Percentiles rank a stretch among this genome's conserved stretches.
These are phyloP conservation scores for Hyphodiscus hymeniophilus DNA, from an alignment of 495 filamentous ascomycete genomes.

Conservation along the genomic window DNA sequence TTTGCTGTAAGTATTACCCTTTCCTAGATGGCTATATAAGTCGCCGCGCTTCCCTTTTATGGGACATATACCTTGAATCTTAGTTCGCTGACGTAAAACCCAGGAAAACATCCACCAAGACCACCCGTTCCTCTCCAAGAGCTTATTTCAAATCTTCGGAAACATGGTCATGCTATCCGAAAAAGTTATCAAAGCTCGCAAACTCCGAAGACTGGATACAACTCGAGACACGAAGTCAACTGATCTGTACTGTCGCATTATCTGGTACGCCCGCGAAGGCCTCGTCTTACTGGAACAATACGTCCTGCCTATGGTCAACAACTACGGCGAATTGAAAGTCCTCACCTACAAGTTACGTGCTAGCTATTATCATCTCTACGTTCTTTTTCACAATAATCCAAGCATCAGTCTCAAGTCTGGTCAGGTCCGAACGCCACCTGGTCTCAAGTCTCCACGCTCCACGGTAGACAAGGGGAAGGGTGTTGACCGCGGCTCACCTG, in stretches of 20 bases:
- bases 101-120: constrained; percentile 54
- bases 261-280: constrained; percentile 92
- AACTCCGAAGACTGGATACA: constrained; percentile 74
- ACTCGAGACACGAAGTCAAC: constrained; percentile 73
- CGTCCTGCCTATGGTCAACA: constrained; percentile 68
- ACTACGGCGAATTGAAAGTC: constrained; percentile 70
- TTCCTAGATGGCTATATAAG: no score
- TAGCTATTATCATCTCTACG: constrained; percentile 93
- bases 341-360: constrained; percentile 86
- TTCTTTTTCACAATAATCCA: constrained; percentile 80
- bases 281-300: constrained; percentile 78
- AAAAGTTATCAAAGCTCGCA: constrained; percentile 75
- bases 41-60: no score
- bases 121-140: constrained; percentile 67
- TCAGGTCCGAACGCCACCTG: constrained; percentile 22
- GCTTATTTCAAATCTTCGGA: constrained; percentile 84
- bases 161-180: constrained; percentile 81
- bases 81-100: no score
- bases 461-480: constrained; percentile 24
- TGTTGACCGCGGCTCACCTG: constrained; percentile 14
- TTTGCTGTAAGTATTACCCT: constrained; percentile 42
- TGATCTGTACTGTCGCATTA: constrained; percentile 82
- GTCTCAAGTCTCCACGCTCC: constrained; percentile 20
- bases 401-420: constrained; percentile 25
- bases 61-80: no score